Conservation (phyloP, 139 green algal genomes). For the Chlamydomonas incerta region DNA sequence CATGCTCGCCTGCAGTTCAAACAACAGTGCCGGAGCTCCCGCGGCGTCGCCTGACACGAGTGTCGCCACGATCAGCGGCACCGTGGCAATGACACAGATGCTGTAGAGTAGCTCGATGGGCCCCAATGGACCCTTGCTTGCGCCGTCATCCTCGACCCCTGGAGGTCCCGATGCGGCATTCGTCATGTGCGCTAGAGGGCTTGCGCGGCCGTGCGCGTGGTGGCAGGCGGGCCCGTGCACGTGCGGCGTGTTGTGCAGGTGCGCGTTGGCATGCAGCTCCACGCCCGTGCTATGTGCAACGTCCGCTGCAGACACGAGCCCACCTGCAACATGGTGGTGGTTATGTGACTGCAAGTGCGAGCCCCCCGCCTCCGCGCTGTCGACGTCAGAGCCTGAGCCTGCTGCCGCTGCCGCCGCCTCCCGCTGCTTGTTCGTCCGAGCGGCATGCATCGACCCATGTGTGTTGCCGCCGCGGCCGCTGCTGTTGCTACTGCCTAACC, state of each 20-base stretch:
- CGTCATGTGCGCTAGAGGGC: neutral
- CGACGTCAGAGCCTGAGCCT: too few species aligned
- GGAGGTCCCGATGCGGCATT: neutral
- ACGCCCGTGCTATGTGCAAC: slow-evolving; percentile 20
- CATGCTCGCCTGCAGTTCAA: neutral
- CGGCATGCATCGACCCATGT: too few species aligned
- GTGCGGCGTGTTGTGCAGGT: neutral
- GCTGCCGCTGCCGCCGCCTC: too few species aligned
- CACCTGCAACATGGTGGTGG: too few species aligned
- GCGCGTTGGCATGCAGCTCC: neutral
- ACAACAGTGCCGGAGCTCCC: neutral
- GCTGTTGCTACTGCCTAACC: neutral
- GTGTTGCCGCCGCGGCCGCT: neutral
- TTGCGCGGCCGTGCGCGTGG: neutral
- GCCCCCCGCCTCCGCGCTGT: too few species aligned
- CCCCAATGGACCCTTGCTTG: neutral
- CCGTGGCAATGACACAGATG: slow-evolving; percentile 71
- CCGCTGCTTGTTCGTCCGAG: too few species aligned
- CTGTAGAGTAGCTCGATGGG: slow-evolving; percentile 75
- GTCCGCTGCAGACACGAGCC: too few species aligned
- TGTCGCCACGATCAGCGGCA: slow-evolving; percentile 54
- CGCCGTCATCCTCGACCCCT: neutral
- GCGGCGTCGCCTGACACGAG: slow-evolving; percentile 57
- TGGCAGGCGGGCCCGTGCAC: too few species aligned
- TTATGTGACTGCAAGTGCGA: too few species aligned